A percentile compares a stretch with the other conserved stretches of the same genome.
phyloP scores from a whole-genome alignment of 176 grass and related monocot species.

The Poa annua region DNA sequence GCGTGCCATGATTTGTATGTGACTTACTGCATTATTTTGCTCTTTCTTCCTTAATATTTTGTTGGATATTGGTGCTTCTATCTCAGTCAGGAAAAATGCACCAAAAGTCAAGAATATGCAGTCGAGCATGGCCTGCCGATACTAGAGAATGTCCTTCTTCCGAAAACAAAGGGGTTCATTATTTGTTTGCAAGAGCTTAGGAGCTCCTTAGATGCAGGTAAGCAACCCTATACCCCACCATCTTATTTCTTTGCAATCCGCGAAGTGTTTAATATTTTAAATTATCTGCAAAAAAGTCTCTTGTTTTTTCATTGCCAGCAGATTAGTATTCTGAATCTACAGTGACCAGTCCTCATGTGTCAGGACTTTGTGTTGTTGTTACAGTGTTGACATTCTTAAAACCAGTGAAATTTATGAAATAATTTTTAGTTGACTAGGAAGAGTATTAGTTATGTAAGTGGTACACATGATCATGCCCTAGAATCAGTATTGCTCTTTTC shows the following conservation, averaged over 20 bases:
- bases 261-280: slow-evolving; percentile 12
- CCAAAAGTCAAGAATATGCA: slow-evolving; percentile 77
- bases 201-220: slow-evolving; percentile 63
- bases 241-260: background rate
- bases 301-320: background rate
- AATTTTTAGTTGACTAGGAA: background rate
- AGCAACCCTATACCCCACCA: background rate
- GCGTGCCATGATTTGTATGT: slow-evolving; percentile 15
- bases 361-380: background rate
- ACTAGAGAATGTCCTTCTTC: slow-evolving; percentile 79
- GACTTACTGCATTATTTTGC: slow-evolving; percentile 22
- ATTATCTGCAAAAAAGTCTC: background rate
- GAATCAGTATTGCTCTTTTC: background rate
- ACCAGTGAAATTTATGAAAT: slow-evolving; percentile 14
- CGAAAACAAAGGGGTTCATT: slow-evolving; percentile 82
- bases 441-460: background rate
- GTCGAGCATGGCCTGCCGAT: slow-evolving; percentile 74
- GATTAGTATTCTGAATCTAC: background rate
- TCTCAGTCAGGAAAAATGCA: slow-evolving; percentile 86
- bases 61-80: slow-evolving; percentile 45
- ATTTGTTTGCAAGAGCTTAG: slow-evolving; percentile 75
- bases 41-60: slow-evolving; percentile 25
- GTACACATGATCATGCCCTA: slow-evolving; percentile 11
- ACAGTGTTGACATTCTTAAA: background rate
- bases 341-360: background rate